Percentiles rank a stretch among this genome's conserved stretches.
phyloP scores from a whole-genome alignment of 352 stramenopile genomes.

The Globisporangium spinosum region DNA sequence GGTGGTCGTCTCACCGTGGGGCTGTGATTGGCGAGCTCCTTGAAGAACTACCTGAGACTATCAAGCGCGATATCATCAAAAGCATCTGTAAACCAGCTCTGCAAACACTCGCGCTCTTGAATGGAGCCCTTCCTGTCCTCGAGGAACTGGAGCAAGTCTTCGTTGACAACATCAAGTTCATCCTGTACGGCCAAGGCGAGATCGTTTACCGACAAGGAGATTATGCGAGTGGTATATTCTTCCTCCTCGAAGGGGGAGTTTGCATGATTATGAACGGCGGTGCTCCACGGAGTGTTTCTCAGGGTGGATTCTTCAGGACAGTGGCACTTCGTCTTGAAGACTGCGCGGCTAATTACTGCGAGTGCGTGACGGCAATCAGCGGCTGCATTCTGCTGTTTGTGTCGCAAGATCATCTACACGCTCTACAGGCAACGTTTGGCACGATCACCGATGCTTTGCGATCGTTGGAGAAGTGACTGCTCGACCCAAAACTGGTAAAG shows the following conservation, averaged over 20 bases:
- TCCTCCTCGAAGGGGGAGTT: constrained; percentile 51
- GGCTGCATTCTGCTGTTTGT: constrained; percentile 56
- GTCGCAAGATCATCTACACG: constrained; percentile 39
- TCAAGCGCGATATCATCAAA: constrained; percentile 57
- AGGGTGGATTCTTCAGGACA: constrained; percentile 55
- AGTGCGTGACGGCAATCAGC: constrained; percentile 48
- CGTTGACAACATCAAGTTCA: constrained; percentile 61
- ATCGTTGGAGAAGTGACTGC: constrained; percentile 43
- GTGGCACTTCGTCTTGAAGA: constrained; percentile 35
- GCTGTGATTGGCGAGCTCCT: constrained; percentile 56
- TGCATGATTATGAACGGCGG: constrained; percentile 38
- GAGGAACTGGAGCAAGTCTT: constrained; percentile 50
- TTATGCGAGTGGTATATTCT: constrained; percentile 53
- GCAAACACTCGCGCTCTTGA: constrained; percentile 46
- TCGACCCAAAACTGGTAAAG: constrained; percentile 53
- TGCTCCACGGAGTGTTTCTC: constrained; percentile 34
- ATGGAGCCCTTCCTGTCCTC: constrained; percentile 42
- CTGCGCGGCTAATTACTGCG: constrained; percentile 35
- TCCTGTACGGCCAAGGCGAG: constrained; percentile 65
- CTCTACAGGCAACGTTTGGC: constrained; percentile 34
- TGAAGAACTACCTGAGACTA: constrained; percentile 48
- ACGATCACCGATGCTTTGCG: constrained; percentile 29
- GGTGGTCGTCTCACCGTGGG: constrained; percentile 68
- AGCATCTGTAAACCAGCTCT: constrained; percentile 60
- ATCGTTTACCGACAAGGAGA: constrained; percentile 63